Conservation (phyloP, 495 filamentous ascomycete species). For the Neurospora sublineolata region DNA sequence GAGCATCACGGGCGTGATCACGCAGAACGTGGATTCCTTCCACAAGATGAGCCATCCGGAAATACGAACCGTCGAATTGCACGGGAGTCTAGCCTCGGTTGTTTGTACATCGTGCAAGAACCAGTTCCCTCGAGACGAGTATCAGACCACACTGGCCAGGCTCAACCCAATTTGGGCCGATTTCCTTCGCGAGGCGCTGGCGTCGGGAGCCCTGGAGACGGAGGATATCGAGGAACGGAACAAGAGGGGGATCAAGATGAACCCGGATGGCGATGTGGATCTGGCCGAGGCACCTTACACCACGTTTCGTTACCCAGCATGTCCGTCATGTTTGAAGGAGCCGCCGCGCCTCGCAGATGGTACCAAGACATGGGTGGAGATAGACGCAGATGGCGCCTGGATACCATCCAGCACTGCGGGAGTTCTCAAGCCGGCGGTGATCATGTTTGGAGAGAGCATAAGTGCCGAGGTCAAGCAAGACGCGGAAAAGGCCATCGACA, state of each 20-base stretch:
- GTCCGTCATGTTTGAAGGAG: constrained; percentile 61
- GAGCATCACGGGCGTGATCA: constrained; percentile 65
- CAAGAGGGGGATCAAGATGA: constrained; percentile 62
- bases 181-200: constrained; percentile 60
- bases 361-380: constrained; percentile 44
- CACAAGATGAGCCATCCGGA: constrained; percentile 67
- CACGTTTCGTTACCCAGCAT: constrained; percentile 84
- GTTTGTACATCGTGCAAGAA: constrained; percentile 68
- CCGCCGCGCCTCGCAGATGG: constrained; percentile 54
- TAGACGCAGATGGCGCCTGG: constrained; percentile 79
- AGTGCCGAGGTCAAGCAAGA: constrained; percentile 49
- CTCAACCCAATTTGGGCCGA: constrained; percentile 82
- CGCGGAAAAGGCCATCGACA: constrained; percentile 73
- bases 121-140: constrained; percentile 54
- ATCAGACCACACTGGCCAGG: constrained; percentile 62
- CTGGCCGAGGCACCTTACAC: constrained; percentile 78
- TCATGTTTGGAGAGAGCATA: constrained; percentile 94
- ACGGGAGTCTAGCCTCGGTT: constrained; percentile 75
- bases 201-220: constrained; percentile 61
- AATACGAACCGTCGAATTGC: constrained; percentile 69
- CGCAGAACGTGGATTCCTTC: constrained; percentile 95
- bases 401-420: constrained; percentile 54
- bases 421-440: constrained; percentile 80
- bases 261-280: constrained; percentile 92
- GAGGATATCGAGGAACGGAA: constrained; percentile 62